Base-by-base conservation (phyloP, 2,329 filamentous ascomycete genomes). In the Phyllachora maydis region DNA sequence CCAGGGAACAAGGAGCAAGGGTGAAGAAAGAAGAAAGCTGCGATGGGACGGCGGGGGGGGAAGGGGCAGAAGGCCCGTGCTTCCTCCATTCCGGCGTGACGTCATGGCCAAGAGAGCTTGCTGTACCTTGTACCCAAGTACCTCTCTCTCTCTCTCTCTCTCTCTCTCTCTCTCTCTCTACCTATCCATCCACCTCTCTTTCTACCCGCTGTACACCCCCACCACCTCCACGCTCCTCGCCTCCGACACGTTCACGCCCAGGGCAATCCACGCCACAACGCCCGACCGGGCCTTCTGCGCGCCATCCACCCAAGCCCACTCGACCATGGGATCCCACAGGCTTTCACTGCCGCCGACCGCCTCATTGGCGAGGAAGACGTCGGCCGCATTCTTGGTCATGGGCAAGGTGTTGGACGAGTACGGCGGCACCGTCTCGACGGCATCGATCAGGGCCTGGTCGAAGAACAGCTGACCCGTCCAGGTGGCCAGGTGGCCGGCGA, bases 401-500 rank as follows among this genome's bases (percentile, higher is more conserved):
- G 33, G 30, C 35, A 56, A 47, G 4, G 40, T 46, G 41, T 60
- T 60, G 24, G 32, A 36, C 8, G 26, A 38, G 38, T 60, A 60
- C 1, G 64, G 62, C 2, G 39, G 31, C 1, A 42, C 43, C 14
- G 35, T 35, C 29, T 64, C 56, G 24, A 69, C 60, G 11, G 43
- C 32, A n/a, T 37, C 30, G 28, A 63, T 52, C 16, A 68, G 50
- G 30, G 50, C 48, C 36, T 65, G 56, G 41, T 68, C 62, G 38
- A 67, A 63, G 50, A 63, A 72, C 28, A 66, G 42, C 40, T 72
- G 66, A n/a, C 66, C 65, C 16, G 69, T 54, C 40, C 72, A 63
- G 3, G 57, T 52, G 22, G 59, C 52, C 16, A 45, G 50, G 13
- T 55, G 49, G 28, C 52, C 56, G 14, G 45, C 40, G 28, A 64